phyloP scores from a whole-genome alignment of 371 early-diverging fungal genomes.

The Mortierella sp. region DNA sequence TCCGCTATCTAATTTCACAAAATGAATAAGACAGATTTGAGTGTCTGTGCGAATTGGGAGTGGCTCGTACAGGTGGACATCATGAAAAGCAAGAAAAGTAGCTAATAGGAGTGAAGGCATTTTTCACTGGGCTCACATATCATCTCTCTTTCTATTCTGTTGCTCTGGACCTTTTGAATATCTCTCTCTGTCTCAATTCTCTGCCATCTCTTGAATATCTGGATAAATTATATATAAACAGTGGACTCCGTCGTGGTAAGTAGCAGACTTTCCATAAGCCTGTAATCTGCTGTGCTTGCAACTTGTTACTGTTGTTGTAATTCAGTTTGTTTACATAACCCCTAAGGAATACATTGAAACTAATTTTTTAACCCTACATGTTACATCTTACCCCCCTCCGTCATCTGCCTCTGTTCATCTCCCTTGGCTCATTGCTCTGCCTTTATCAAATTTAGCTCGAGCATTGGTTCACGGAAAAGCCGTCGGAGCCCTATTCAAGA shows the following conservation, averaged over 20 bases:
- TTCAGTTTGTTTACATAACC: neutral
- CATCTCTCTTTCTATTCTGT: neutral
- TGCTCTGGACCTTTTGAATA: neutral
- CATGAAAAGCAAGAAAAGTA: neutral
- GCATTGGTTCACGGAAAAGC: slow-evolving; percentile 80
- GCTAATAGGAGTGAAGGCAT: no score
- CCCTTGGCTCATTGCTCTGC: neutral
- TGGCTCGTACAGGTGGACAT: neutral
- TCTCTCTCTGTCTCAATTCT: neutral
- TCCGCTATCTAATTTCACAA: slow-evolving; percentile 8
- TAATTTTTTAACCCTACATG: neutral
- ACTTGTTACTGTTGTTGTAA: neutral
- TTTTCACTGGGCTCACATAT: neutral
- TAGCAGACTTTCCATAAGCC: neutral
- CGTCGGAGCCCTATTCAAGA: slow-evolving; percentile 69
- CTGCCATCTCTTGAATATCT: neutral
- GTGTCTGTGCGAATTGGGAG: slow-evolving; percentile 5
- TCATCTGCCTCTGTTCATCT: neutral
- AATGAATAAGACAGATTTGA: neutral
- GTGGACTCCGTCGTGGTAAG: slow-evolving; percentile 53
- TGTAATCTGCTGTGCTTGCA: neutral
- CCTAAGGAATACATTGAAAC: neutral
- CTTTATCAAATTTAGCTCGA: slow-evolving; percentile 62
- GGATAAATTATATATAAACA: neutral
- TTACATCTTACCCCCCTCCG: slow-evolving; percentile 2